phyloP scores from a whole-genome alignment of 495 filamentous ascomycete genomes.

The Penicillium cosmopolitanum region DNA sequence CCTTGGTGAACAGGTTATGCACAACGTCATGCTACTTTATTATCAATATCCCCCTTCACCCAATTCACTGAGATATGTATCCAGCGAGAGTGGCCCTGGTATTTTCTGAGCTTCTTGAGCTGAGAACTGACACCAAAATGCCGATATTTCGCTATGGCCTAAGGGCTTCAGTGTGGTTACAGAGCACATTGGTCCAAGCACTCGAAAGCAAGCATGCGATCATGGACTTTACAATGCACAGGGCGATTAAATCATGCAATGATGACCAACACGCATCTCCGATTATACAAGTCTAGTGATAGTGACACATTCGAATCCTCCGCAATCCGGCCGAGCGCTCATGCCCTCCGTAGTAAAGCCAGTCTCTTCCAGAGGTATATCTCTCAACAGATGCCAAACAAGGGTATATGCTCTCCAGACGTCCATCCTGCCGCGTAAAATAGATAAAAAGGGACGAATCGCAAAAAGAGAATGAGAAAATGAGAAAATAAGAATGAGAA shows the following conservation, averaged over 20 bases:
- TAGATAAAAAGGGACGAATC: constrained; percentile 8
- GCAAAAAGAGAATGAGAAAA: constrained; percentile 14
- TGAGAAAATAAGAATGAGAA: not conserved
- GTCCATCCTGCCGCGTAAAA: constrained; percentile 19
- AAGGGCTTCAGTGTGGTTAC: too few relatives aligned
- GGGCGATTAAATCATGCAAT: constrained; percentile 30
- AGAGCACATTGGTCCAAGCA: too few relatives aligned
- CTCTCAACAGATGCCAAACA: constrained; percentile 23
- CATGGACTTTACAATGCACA: not conserved
- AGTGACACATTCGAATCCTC: constrained; percentile 19
- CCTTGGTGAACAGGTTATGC: too few relatives aligned
- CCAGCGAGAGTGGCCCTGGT: too few relatives aligned
- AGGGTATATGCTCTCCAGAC: constrained; percentile 26
- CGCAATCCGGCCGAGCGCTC: not conserved
- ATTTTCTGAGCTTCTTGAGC: too few relatives aligned
- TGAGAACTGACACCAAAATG: too few relatives aligned
- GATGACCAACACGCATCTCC: constrained; percentile 28
- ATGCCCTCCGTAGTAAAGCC: constrained; percentile 1
- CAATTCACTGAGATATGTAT: too few relatives aligned
- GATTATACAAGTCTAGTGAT: constrained; percentile 23
- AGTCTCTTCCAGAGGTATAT: constrained; percentile 9
- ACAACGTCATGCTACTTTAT: too few relatives aligned
- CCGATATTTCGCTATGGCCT: too few relatives aligned
- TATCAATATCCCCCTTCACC: too few relatives aligned
- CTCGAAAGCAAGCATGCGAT: too few relatives aligned